phyloP scores from a whole-genome alignment of 352 stramenopile species.

The Phytophthora citrophthora region DNA sequence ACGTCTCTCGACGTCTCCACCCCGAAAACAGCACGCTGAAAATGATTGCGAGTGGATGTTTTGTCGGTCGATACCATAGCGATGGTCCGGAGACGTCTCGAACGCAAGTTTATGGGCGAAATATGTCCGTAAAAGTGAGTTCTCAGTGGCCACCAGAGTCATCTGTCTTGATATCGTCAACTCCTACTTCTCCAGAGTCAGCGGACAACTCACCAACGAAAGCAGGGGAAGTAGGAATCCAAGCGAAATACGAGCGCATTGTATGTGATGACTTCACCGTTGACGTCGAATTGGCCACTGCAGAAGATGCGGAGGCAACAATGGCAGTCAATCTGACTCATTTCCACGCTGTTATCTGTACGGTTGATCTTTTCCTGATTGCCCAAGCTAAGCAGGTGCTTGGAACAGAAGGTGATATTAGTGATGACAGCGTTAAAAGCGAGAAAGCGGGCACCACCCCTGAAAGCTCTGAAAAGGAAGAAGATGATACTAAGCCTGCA shows the following conservation, averaged over 20 bases:
- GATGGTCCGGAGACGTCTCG: conserved; percentile 49
- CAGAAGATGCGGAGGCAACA: conserved; percentile 50
- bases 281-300: conserved; percentile 70
- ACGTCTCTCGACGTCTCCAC: conserved; percentile 1
- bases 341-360: conserved; percentile 72
- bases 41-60: conserved; percentile 64
- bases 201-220: conserved; percentile 7
- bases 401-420: conserved; percentile 22
- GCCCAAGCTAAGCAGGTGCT: conserved; percentile 32
- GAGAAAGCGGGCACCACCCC: background rate
- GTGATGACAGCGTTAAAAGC: conserved; percentile 6
- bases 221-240: background rate
- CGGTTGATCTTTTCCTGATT: conserved; percentile 55
- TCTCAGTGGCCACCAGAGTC: conserved; percentile 61
- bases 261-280: conserved; percentile 78
- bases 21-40: conserved; percentile 38
- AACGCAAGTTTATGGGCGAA: conserved; percentile 67
- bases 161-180: conserved; percentile 2
- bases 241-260: conserved; percentile 51
- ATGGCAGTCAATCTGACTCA: conserved; percentile 69
- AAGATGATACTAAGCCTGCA: conserved; percentile 1
- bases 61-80: conserved; percentile 61
- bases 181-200: background rate
- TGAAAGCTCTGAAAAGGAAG: conserved; percentile 3
- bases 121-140: conserved; percentile 72